Conservation (phyloP, 306 rosid species). For the Cicer bijugum region DNA sequence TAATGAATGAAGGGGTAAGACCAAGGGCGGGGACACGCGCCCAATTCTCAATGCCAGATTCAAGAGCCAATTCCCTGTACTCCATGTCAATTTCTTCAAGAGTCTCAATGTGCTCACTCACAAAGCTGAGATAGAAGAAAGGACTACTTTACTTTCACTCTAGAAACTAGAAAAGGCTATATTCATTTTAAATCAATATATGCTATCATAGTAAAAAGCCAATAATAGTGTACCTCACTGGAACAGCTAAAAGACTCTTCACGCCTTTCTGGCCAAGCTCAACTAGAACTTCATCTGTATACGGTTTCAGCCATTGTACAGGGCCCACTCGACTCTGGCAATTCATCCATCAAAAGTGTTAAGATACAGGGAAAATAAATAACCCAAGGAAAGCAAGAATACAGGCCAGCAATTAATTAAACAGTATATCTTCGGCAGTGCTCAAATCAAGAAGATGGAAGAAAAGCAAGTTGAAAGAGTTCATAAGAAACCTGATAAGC, state of each 20-base stretch:
- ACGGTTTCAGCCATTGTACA: slow-evolving; percentile 97
- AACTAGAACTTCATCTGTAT: slow-evolving; percentile 93
- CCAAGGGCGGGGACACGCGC: slow-evolving; percentile 98
- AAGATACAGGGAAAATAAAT: slow-evolving; percentile 6
- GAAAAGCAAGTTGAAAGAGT: slow-evolving; percentile 26
- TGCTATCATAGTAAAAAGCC: slow-evolving; percentile 4
- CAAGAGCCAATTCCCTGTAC: slow-evolving; percentile 86
- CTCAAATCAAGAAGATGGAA: slow-evolving; percentile 22
- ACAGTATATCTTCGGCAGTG: neutral
- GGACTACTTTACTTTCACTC: slow-evolving; percentile 17
- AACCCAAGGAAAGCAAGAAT: slow-evolving; percentile 28
- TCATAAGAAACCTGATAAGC: slow-evolving; percentile 82
- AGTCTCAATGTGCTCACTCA: slow-evolving; percentile 98
- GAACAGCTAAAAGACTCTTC: slow-evolving; percentile 93
- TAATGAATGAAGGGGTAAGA: slow-evolving; percentile 79
- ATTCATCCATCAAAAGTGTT: slow-evolving; percentile 44
- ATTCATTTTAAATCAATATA: slow-evolving; percentile 14
- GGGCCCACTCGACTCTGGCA: slow-evolving; percentile 99
- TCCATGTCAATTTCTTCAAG: slow-evolving; percentile 99
- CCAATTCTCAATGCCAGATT: slow-evolving; percentile 94
- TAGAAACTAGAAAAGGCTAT: slow-evolving; percentile 4
- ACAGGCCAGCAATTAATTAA: slow-evolving; percentile 16
- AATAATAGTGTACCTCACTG: slow-evolving; percentile 70
- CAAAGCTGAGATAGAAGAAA: slow-evolving; percentile 67
- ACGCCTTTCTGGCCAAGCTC: slow-evolving; percentile 97